Conservation (phyloP, 1,284 basidiomycete genomes). For the Takashimella koratensis region DNA sequence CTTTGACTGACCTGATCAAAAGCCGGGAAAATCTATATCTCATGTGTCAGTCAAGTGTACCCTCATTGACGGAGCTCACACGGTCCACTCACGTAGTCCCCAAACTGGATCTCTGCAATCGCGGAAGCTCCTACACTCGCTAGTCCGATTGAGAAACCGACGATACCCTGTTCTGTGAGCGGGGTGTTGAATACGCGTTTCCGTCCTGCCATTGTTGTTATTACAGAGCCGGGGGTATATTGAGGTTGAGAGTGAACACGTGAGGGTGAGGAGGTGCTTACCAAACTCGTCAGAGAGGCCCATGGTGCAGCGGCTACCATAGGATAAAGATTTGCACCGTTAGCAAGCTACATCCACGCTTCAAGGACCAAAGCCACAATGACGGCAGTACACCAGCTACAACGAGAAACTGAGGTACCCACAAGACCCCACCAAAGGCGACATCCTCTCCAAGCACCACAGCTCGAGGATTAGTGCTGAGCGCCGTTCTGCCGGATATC, state of each 20-base stretch:
- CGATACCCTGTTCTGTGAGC: constrained; percentile 89
- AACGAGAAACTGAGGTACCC: constrained; percentile 71
- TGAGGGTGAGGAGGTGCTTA: no score
- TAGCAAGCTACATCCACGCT: no score
- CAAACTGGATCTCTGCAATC: constrained; percentile 82
- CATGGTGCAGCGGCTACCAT: constrained; percentile 50
- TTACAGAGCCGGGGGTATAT: no score
- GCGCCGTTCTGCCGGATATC: constrained; percentile 67
- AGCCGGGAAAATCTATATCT: constrained; percentile 69
- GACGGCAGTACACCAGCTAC: no score
- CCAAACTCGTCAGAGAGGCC: constrained; percentile 91
- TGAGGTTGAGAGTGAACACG: no score
- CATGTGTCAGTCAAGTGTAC: neutral
- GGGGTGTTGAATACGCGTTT: constrained; percentile 96
- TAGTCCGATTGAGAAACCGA: constrained; percentile 87
- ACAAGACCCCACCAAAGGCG: constrained; percentile 88
- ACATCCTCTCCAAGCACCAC: constrained; percentile 93
- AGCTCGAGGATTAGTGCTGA: constrained; percentile 78
- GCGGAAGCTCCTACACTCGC: constrained; percentile 91
- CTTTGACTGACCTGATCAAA: constrained; percentile 70
- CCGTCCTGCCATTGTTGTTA: constrained; percentile 57
- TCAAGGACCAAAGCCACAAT: no score
- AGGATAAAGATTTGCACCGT: no score
- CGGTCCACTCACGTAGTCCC: constrained; percentile 37
- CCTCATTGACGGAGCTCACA: neutral